Evolutionary conservation across 306 rosid genomes (phyloP).

Genomic region (Lablab purpureus): DNA sequence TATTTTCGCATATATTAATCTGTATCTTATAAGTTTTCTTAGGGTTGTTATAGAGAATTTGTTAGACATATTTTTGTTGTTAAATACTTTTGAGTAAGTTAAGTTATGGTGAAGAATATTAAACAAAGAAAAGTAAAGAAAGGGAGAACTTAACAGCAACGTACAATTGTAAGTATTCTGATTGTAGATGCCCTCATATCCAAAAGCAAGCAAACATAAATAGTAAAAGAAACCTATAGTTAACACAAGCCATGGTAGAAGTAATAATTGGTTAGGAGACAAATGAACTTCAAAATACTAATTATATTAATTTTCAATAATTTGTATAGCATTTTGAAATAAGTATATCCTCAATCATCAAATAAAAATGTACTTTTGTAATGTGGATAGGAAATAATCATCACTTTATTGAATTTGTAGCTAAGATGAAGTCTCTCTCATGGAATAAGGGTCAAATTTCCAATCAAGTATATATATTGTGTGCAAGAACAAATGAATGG

Average conservation of each 20-base stretch:
- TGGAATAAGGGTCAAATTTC: constrained; percentile 44
- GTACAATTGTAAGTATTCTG: background rate
- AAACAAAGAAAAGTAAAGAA: background rate
- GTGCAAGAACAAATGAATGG: constrained; percentile 36
- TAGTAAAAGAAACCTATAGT: background rate
- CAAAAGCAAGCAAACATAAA: constrained; percentile 15
- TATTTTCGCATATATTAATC: background rate
- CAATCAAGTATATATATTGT: constrained; percentile 45
- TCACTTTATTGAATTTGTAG: constrained; percentile 41
- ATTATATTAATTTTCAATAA: background rate
- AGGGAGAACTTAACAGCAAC: background rate
- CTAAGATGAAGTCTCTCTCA: constrained; percentile 34
- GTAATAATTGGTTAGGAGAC: constrained; percentile 4
- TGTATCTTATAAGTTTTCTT: background rate
- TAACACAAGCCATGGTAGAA: background rate
- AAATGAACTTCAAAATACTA: background rate
- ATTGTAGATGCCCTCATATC: background rate
- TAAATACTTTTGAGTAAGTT: background rate
- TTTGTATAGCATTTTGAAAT: background rate
- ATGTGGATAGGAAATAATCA: constrained; percentile 31
- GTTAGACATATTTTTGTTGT: background rate
- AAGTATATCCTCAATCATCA: constrained; percentile 6
- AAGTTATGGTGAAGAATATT: background rate
- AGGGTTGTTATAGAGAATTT: background rate
- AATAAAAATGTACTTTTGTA: background rate